phyloP scores from a whole-genome alignment of 805 yeast genomes.

The Saturnispora ahearnii region DNA sequence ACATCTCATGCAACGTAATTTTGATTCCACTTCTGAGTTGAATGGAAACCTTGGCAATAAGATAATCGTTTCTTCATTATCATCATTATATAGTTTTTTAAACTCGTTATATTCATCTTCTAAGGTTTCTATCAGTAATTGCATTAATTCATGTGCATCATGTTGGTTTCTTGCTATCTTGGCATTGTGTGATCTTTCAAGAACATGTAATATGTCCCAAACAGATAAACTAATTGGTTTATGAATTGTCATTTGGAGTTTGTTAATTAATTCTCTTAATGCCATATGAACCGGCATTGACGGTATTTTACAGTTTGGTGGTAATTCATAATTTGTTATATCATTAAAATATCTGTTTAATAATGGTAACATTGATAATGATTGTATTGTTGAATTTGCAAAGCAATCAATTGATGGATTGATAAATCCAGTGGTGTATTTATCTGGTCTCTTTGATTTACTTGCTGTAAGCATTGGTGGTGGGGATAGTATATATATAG shows the following conservation, averaged over 20 bases:
- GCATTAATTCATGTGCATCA: slow-evolving; percentile 91
- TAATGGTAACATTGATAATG: slow-evolving; percentile 53
- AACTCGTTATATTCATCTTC: slow-evolving; percentile 46
- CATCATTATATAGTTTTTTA: slow-evolving; percentile 18
- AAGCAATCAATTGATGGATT: slow-evolving; percentile 86
- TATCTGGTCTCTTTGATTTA: slow-evolving; percentile 50
- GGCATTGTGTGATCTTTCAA: slow-evolving; percentile 66
- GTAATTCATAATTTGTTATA: slow-evolving; percentile 8
- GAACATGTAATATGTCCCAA: slow-evolving; percentile 65
- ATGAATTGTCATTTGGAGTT: slow-evolving; percentile 55
- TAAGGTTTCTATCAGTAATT: slow-evolving; percentile 68
- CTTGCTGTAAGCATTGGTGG: not conserved
- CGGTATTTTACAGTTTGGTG: slow-evolving; percentile 18
- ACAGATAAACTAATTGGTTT: slow-evolving; percentile 52
- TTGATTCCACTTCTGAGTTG: slow-evolving; percentile 55
- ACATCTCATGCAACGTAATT: slow-evolving; percentile 64
- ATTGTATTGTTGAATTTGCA: slow-evolving; percentile 84
- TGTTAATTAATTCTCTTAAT: slow-evolving; percentile 40
- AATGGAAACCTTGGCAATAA: slow-evolving; percentile 63
- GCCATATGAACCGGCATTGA: slow-evolving; percentile 49
- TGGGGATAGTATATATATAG: not conserved
- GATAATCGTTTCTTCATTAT: slow-evolving; percentile 30
- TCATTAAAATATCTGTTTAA: slow-evolving; percentile 48
- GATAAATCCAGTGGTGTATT: slow-evolving; percentile 70
- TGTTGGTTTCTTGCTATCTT: slow-evolving; percentile 76